These are phyloP conservation scores for Dentipellis fragilis DNA, from an alignment of 768 basidiomycete genomes.

Conservation along the genomic window DNA sequence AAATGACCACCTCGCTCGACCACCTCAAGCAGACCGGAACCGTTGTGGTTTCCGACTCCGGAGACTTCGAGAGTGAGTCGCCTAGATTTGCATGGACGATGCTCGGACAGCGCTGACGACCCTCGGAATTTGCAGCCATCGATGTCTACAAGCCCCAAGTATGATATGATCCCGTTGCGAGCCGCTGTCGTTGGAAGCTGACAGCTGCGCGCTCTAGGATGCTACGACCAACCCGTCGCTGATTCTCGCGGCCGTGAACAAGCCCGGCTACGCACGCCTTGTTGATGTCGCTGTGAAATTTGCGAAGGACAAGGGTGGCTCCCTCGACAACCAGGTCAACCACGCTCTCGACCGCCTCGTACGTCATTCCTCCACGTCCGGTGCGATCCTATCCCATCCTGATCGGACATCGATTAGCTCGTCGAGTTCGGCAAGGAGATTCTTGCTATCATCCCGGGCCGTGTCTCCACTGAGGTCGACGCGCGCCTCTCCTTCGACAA, in stretches of 20 bases:
- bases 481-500: constrained; percentile 96
- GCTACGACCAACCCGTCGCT: constrained; percentile 97
- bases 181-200: background rate
- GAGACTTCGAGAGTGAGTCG: constrained; percentile 75
- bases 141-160: constrained; percentile 94
- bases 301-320: constrained; percentile 75
- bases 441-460: constrained; percentile 89
- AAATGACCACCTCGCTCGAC: constrained; percentile 74
- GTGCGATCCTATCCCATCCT: constrained; percentile 1
- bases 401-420: constrained; percentile 40
- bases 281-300: constrained; percentile 66
- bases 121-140: constrained; percentile 53
- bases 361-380: constrained; percentile 20
- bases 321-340: constrained; percentile 64
- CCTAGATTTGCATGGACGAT: background rate
- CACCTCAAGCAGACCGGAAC: constrained; percentile 87
- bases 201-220: constrained; percentile 41
- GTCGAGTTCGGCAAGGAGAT: constrained; percentile 98
- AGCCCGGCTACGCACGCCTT: constrained; percentile 73
- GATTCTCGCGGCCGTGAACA: constrained; percentile 88
- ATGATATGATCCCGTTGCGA: constrained; percentile 11
- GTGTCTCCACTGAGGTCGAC: constrained; percentile 98
- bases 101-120: constrained; percentile 1
- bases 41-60: constrained; percentile 94
- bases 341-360: constrained; percentile 86